A percentile compares a stretch with the other conserved stretches of the same genome.
phyloP scores from a whole-genome alignment of 495 filamentous ascomycete species.

The Talaromyces adpressus region DNA sequence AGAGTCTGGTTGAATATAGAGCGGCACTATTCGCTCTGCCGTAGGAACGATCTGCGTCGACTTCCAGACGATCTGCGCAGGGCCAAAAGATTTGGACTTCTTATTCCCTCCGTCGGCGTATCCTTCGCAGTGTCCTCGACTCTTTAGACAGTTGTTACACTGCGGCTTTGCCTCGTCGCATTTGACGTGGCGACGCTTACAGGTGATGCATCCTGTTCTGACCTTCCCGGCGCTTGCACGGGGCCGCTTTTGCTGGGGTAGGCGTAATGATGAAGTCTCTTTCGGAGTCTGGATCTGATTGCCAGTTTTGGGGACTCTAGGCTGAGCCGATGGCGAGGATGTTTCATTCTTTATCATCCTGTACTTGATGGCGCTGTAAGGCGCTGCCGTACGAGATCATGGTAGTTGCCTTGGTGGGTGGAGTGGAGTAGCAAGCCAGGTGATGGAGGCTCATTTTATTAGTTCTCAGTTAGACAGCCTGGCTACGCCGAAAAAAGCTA shows the following conservation, averaged over 20 bases:
- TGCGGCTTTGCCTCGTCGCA: conserved; percentile 36
- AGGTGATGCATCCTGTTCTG: conserved; percentile 31
- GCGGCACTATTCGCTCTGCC: neutral
- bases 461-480: neutral
- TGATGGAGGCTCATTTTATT: too few species aligned
- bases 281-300: neutral
- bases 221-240: neutral
- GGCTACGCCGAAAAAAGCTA: neutral
- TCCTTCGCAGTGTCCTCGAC: conserved; percentile 27
- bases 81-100: neutral
- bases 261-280: neutral
- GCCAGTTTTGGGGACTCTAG: neutral
- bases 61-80: conserved; percentile 1
- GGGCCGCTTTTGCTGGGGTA: neutral
- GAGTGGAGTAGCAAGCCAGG: too few species aligned
- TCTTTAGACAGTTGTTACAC: conserved; percentile 37
- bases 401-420: neutral
- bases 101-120: neutral
- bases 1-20: neutral
- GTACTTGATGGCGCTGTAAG: neutral
- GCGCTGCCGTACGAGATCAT: neutral
- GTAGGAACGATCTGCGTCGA: neutral
- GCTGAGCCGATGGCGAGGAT: neutral
- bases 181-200: conserved; percentile 35
- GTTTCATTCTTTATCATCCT: neutral